These are phyloP conservation scores for Colletotrichum eleusines DNA, from an alignment of 2,329 filamentous ascomycete species.

Conservation along the genomic window DNA sequence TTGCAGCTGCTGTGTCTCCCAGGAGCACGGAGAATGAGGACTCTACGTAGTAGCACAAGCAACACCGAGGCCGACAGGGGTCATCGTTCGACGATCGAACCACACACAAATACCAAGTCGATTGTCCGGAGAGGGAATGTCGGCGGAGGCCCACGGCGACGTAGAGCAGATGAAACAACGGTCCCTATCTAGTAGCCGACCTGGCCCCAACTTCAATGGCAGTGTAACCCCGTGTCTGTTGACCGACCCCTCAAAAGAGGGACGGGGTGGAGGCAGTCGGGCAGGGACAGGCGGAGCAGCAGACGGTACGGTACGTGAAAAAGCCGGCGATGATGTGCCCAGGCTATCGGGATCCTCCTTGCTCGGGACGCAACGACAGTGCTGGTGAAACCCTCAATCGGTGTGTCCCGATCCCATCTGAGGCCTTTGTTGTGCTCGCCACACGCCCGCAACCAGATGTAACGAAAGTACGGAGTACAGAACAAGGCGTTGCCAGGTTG, in stretches of 20 bases:
- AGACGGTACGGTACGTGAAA: background rate
- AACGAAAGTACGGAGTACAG: too few relatives aligned
- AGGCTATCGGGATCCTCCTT: conserved; percentile 20
- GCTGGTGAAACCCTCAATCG: conserved; percentile 25
- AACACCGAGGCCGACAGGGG: conserved; percentile 19
- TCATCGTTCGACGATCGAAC: conserved; percentile 7
- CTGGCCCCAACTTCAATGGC: conserved; percentile 6
- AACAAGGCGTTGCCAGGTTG: too few relatives aligned
- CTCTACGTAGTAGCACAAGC: conserved; percentile 5
- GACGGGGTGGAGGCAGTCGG: background rate
- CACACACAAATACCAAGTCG: conserved; percentile 17
- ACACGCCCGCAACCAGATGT: background rate
- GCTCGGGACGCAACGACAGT: conserved; percentile 5
- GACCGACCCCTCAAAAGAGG: background rate
- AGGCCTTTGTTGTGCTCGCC: background rate
- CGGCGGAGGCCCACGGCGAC: conserved; percentile 11
- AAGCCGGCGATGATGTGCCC: conserved; percentile 1
- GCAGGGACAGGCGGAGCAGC: background rate
- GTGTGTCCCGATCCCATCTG: conserved; percentile 4
- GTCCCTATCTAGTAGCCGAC: conserved; percentile 18
- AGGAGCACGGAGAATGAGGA: conserved; percentile 14
- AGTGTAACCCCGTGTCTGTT: background rate
- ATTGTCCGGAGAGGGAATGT: conserved; percentile 8
- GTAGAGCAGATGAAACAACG: conserved; percentile 28
- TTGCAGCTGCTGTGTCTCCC: conserved; percentile 8